phyloP scores from a whole-genome alignment of 2,329 filamentous ascomycete genomes.

The Epichloe gansuensis region DNA sequence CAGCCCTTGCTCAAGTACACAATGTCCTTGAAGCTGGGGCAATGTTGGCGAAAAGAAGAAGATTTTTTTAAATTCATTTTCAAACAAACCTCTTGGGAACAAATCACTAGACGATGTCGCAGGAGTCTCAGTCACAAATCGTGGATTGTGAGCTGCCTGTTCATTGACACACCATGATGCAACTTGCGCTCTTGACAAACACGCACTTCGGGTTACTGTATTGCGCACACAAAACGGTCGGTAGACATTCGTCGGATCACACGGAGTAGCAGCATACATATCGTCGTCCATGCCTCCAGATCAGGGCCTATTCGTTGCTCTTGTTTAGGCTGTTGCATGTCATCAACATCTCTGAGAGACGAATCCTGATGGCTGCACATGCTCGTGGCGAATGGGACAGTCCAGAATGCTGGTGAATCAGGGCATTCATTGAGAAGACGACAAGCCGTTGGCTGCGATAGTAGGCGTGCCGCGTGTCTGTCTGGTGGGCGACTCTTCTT shows the following conservation, averaged over 20 bases:
- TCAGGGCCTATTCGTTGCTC: neutral
- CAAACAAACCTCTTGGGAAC: neutral
- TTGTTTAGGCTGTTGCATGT: neutral
- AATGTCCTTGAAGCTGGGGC: neutral
- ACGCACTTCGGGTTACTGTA: neutral
- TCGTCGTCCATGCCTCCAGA: too few relatives aligned
- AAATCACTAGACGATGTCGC: neutral
- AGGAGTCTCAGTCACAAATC: neutral
- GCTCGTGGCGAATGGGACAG: neutral
- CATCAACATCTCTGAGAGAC: neutral
- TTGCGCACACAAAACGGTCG: too few relatives aligned
- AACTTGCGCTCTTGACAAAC: neutral
- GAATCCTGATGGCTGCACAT: neutral
- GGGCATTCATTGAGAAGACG: neutral
- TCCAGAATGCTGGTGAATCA: neutral
- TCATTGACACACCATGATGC: neutral
- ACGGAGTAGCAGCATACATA: too few relatives aligned
- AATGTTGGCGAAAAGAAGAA: neutral
- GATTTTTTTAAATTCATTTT: neutral
- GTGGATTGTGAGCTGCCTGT: neutral
- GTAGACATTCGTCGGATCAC: too few relatives aligned
- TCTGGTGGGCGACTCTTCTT: neutral
- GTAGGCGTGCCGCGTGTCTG: neutral
- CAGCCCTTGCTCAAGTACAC: neutral
- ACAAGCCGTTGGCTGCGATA: too few relatives aligned